Percentiles rank a stretch among this genome's conserved stretches.
Evolutionary conservation across 1,284 basidiomycete species (phyloP).

Genomic region (Coniophora puteana): DNA sequence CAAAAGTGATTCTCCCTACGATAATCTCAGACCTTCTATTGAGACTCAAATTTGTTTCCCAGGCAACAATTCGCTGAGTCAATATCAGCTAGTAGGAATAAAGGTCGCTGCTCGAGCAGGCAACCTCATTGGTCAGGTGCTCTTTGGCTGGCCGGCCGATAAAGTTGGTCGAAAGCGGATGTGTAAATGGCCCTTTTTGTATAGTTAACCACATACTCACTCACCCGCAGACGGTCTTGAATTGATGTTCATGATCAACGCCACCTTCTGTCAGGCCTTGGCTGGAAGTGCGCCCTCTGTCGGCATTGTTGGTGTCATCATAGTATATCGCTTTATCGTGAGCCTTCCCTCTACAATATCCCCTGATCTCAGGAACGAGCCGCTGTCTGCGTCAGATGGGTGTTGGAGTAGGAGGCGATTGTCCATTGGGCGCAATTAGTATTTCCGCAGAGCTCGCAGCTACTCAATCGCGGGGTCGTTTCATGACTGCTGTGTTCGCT

Average conservation of each 20-base stretch:
- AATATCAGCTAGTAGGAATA: conserved; percentile 68
- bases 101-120: conserved; percentile 74
- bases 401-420: conserved; percentile 57
- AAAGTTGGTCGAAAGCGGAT: conserved; percentile 50
- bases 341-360: conserved; percentile 17
- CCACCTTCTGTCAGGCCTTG: conserved; percentile 45
- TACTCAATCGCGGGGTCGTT: conserved; percentile 48
- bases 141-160: conserved; percentile 58
- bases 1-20: too few species aligned
- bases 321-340: conserved; percentile 52
- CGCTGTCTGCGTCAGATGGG: conserved; percentile 39
- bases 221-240: conserved; percentile 49
- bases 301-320: conserved; percentile 54
- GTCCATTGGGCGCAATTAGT: conserved; percentile 49
- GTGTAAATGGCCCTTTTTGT: conserved; percentile 36
- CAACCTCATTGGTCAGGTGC: conserved; percentile 55
- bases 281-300: conserved; percentile 50
- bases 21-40: not conserved
- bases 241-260: conserved; percentile 53
- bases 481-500: conserved; percentile 56
- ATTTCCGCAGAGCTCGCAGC: conserved; percentile 63
- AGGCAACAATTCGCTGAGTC: too few species aligned
- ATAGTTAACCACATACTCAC: conserved; percentile 7
- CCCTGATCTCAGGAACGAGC: conserved; percentile 5
- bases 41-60: conserved; percentile 3